Base-by-base conservation (phyloP, 2,329 filamentous ascomycete genomes). In the Phialemonium atrogriseum region DNA sequence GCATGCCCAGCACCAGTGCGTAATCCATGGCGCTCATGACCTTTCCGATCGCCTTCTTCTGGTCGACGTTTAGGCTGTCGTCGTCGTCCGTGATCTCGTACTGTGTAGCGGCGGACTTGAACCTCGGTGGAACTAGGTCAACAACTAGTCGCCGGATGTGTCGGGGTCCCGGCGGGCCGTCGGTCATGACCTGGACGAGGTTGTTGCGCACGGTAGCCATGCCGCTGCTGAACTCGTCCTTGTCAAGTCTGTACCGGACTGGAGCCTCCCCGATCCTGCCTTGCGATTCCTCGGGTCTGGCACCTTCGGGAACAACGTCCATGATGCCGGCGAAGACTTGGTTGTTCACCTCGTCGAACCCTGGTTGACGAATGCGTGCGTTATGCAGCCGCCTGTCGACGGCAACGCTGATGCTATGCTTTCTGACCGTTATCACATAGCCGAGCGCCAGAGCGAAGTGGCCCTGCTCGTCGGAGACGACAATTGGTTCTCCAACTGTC, bases 181-280 rank as follows among this genome's bases (percentile, higher is more conserved):
- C 77, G 24, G 84, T 76, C 88, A 98, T 96, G 47, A 94, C 74
- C 44, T 88, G 84, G 19, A 96, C 76, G 1, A 98, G 70, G 45
- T 96, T 98, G 58, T 94, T 95, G 32, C 91, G 79, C 27, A 94
- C 84, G 18, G 83, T 82, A 4, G 91, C 87, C 85, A 98, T 94
- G 35, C 91, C 91, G 48, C 94, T 96, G 58, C 86, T 94, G 57
- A 98, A 98, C 51, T 98, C 91, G 48, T 98, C 91, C 53, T 95
- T 95, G 58, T 98, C 91, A 4, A 98, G 66, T 15, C 91, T 81
- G 48, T 94, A 98, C 29, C 76, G 67, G 5, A 82, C 60, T 4
- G 73, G 73, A 4, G 69, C 55, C 35, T 68, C 63, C 36, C 68
- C 64, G 41, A 67, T 64, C 42, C 64, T 70, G 17, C 60, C 64